Evolutionary conservation across 2,329 filamentous ascomycete species (phyloP), one percentile per base, ranked within the genome.

Genomic region (Magnaporthiopsis poae): DNA sequence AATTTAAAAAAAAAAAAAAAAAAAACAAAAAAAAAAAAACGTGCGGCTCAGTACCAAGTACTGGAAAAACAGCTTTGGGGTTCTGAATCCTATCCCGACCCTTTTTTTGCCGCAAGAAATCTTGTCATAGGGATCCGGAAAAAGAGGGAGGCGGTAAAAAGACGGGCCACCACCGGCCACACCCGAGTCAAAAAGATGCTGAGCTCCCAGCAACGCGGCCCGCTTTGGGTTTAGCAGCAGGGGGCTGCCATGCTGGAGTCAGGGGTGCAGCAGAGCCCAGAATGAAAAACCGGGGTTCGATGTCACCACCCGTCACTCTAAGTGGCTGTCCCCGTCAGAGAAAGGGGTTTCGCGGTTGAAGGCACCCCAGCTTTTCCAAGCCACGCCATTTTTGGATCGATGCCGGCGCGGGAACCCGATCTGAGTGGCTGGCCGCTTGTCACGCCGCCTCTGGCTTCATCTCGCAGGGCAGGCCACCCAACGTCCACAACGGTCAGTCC

Each of bases 191-290:
- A 56, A 56, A n/a, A 8, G 5, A 1, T 27, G 27, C 46, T 25
- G 46, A 56, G 46, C 46, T 25, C 18, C 46, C 46, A n/a, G 39
- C 39, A 52, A 52, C 39, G 31, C 15, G 39, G 4, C 39, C 39
- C 11, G 39, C 39, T 21, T 52, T 7, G 39, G 39, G 39, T 31
- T 13, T 35, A 36, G 21, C 18, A 62, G 31, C 29, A 62, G 33
- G n/a, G 35, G 35, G 35, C 36, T 64, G 21, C 12, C 63, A 25
- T 60, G 65, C 61, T 13, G 13, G 56, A 8, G 25, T 66, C 65
- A 66, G 65, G 65, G 65, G 65, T 31, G 31, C 31, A 31, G 31
- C n/a, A 59, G 60, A 27, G 27, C 35, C 59, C 65, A n/a, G 46
- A 18, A 39, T 31, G 25, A 66, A 63, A 63, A 62, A 31, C 31